Percentiles rank a stretch among this genome's conserved stretches.
Evolutionary conservation across 164 flowering plant genomes (phyloP).

Genomic region (Taxillus chinensis): DNA sequence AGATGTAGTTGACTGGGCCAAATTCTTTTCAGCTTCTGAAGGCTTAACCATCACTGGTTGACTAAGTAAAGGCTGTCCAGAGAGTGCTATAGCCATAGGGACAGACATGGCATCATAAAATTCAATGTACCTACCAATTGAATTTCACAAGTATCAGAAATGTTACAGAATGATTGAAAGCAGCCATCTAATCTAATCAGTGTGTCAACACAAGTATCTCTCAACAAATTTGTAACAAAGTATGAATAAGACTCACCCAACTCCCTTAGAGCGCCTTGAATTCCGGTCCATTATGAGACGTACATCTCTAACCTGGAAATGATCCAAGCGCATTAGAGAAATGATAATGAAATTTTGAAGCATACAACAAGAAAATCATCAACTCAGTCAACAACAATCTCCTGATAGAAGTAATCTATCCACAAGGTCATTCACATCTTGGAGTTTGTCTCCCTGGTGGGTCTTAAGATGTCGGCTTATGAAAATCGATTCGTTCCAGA

Average conservation of each 20-base stretch:
- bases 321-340: neutral
- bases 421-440: too few species aligned
- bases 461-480: too few species aligned
- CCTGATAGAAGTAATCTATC: too few species aligned
- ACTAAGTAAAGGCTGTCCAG: conserved; percentile 84
- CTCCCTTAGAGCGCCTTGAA: conserved; percentile 64
- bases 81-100: conserved; percentile 96
- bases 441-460: too few species aligned
- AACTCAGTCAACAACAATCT: neutral
- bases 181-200: too few species aligned
- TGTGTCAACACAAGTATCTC: too few species aligned
- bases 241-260: conserved; percentile 46
- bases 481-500: too few species aligned
- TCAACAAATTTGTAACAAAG: neutral
- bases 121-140: conserved; percentile 62
- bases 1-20: conserved; percentile 69
- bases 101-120: conserved; percentile 96
- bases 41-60: conserved; percentile 95
- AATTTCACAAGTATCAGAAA: neutral
- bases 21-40: conserved; percentile 95
- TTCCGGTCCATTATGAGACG: conserved; percentile 67
- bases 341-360: neutral
- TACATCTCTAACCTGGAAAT: conserved; percentile 58
- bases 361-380: neutral
- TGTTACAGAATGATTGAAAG: neutral